Conservation (phyloP, 345 rosid genomes). For the Aurinia saxatilis region DNA sequence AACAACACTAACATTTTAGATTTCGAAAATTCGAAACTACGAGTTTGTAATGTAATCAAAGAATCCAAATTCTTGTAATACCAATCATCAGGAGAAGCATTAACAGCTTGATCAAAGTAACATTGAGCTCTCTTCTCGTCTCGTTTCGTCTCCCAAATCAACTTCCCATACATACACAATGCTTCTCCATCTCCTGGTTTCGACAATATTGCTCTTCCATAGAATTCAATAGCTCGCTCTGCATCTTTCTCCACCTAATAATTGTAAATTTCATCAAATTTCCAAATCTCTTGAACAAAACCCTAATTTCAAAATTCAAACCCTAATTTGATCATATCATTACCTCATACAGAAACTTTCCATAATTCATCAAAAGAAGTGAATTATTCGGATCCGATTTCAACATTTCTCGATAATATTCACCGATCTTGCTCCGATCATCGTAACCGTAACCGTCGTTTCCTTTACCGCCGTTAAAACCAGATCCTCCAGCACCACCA, state of each 20-base stretch:
- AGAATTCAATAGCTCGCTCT: conserved; percentile 59
- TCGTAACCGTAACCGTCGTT: conserved; percentile 13
- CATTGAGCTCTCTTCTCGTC: conserved; percentile 54
- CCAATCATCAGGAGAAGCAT: conserved; percentile 73
- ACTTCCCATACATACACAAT: conserved; percentile 57
- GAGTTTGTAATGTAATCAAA: neutral
- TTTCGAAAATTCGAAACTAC: neutral
- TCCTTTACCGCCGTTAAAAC: conserved; percentile 16
- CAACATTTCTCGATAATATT: conserved; percentile 55
- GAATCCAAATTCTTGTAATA: conserved; percentile 2
- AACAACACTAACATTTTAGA: neutral
- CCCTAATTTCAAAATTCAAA: too few species aligned
- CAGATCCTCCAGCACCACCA: conserved; percentile 32
- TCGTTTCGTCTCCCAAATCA: conserved; percentile 66
- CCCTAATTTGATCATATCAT: neutral
- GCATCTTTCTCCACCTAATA: conserved; percentile 48
- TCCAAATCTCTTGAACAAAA: too few species aligned
- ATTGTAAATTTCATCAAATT: too few species aligned
- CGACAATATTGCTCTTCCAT: conserved; percentile 70
- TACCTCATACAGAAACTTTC: conserved; percentile 71
- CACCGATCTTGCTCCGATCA: conserved; percentile 47
- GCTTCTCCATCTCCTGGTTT: conserved; percentile 80
- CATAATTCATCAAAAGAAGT: conserved; percentile 72
- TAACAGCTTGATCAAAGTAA: conserved; percentile 67
- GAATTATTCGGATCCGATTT: conserved; percentile 56